A percentile compares a stretch with the other conserved stretches of the same genome.
Conservation (phyloP, 306 rosid genomes). For the Echinosophora koreensis region DNA sequence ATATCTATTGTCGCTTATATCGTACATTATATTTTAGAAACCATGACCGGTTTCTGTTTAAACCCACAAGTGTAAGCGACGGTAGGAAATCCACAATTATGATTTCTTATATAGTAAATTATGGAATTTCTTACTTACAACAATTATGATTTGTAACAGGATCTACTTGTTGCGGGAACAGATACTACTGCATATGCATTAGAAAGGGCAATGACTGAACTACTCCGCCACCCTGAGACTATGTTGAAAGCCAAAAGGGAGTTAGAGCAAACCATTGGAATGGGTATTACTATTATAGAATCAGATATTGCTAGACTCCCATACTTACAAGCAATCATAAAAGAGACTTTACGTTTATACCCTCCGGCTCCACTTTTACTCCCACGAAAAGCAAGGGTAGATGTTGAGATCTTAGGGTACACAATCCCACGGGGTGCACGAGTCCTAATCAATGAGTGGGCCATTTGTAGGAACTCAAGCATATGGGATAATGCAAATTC, state of each 20-base stretch:
- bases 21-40: too few relatives aligned
- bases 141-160: constrained; percentile 34
- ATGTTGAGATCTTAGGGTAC: constrained; percentile 56
- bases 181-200: constrained; percentile 60
- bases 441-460: constrained; percentile 61
- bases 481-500: constrained; percentile 55
- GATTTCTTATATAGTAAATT: too few relatives aligned
- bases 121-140: too few relatives aligned
- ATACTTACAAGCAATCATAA: constrained; percentile 64
- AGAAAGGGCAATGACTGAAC: constrained; percentile 64
- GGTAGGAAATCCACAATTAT: too few relatives aligned
- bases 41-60: too few relatives aligned
- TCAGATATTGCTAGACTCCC: constrained; percentile 60
- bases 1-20: too few relatives aligned
- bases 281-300: constrained; percentile 60
- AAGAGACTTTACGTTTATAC: constrained; percentile 60
- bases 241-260: constrained; percentile 58
- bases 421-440: constrained; percentile 61
- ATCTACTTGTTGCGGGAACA: constrained; percentile 62
- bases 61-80: too few relatives aligned
- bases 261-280: constrained; percentile 54
- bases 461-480: constrained; percentile 47
- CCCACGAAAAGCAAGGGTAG: constrained; percentile 58
- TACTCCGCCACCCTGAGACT: constrained; percentile 52
- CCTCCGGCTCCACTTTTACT: constrained; percentile 59